phyloP scores from a whole-genome alignment of 2,329 filamentous ascomycete genomes.

The Incumbomyces delicatus region DNA sequence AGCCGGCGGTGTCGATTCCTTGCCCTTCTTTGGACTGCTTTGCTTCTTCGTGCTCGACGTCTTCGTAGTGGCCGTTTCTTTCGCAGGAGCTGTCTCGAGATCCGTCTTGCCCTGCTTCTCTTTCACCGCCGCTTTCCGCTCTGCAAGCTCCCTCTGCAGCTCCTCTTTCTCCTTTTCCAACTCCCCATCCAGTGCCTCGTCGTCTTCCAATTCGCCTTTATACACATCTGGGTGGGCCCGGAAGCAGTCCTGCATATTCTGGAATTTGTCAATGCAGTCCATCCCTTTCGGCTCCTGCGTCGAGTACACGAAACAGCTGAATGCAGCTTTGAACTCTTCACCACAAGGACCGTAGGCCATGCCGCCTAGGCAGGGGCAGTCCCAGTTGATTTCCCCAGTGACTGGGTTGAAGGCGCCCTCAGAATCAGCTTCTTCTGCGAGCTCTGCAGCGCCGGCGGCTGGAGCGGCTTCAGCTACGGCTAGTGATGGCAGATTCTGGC shows the following conservation, averaged over 20 bases:
- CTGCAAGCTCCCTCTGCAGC: conserved; percentile 19
- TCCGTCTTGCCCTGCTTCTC: conserved; percentile 10
- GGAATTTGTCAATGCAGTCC: conserved; percentile 96
- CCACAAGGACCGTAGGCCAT: conserved; percentile 97
- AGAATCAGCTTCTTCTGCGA: conserved; percentile 73
- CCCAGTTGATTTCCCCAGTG: conserved; percentile 99
- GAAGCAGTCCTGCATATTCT: conserved; percentile 97
- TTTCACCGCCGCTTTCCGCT: conserved; percentile 13
- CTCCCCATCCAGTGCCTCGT: conserved; percentile 46
- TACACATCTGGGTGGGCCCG: conserved; percentile 86
- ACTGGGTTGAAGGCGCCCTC: conserved; percentile 96
- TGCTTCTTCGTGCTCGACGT: neutral
- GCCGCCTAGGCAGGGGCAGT: conserved; percentile 91
- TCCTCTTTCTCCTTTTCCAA: conserved; percentile 26
- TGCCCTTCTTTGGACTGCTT: neutral
- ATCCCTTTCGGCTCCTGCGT: conserved; percentile 93
- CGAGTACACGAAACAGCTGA: conserved; percentile 97
- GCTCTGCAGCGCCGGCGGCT: conserved; percentile 35
- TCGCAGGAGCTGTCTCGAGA: conserved; percentile 2
- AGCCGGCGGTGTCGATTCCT: neutral
- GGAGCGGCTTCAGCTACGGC: conserved; percentile 17
- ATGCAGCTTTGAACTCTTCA: conserved; percentile 87
- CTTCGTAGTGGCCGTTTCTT: neutral
- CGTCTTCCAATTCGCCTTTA: conserved; percentile 74
- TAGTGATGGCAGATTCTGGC: conserved; percentile 4